Conservation (phyloP, 345 rosid genomes). For the Boechera stricta region DNA sequence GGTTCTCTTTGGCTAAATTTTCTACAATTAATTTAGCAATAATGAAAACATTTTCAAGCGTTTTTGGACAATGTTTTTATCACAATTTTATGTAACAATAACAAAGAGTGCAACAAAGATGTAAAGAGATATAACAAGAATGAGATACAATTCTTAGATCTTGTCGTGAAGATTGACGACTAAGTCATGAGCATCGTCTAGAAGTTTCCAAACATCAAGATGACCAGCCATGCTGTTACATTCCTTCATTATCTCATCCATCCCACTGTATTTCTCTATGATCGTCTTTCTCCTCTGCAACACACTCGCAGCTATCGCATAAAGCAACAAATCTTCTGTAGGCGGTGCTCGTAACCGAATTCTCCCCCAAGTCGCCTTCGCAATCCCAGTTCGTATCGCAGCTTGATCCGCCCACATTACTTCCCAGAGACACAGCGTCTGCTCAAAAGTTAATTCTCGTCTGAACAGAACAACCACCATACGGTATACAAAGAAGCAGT, state of each 20-base stretch:
- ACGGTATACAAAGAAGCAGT: slow-evolving; percentile 92
- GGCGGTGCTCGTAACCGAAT: slow-evolving; percentile 90
- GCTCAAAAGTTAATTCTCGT: slow-evolving; percentile 81
- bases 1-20: background rate
- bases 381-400: slow-evolving; percentile 77
- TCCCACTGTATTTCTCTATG: slow-evolving; percentile 85
- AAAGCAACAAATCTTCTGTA: slow-evolving; percentile 83
- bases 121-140: background rate
- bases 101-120: slow-evolving; percentile 27
- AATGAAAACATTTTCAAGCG: background rate
- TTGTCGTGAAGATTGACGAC: slow-evolving; percentile 84
- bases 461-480: slow-evolving; percentile 95
- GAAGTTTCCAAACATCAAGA: slow-evolving; percentile 94
- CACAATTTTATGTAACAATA: slow-evolving; percentile 27
- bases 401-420: slow-evolving; percentile 98
- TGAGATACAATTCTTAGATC: slow-evolving; percentile 48
- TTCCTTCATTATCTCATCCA: slow-evolving; percentile 95
- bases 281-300: slow-evolving; percentile 91
- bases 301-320: slow-evolving; percentile 93
- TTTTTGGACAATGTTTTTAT: background rate
- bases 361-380: slow-evolving; percentile 83
- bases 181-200: slow-evolving; percentile 93
- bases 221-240: slow-evolving; percentile 95
- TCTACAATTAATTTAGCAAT: background rate
- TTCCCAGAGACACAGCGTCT: slow-evolving; percentile 94